Evolutionary conservation across 2,329 filamentous ascomycete species (phyloP).

Genomic region (Pyricularia sp.): DNA sequence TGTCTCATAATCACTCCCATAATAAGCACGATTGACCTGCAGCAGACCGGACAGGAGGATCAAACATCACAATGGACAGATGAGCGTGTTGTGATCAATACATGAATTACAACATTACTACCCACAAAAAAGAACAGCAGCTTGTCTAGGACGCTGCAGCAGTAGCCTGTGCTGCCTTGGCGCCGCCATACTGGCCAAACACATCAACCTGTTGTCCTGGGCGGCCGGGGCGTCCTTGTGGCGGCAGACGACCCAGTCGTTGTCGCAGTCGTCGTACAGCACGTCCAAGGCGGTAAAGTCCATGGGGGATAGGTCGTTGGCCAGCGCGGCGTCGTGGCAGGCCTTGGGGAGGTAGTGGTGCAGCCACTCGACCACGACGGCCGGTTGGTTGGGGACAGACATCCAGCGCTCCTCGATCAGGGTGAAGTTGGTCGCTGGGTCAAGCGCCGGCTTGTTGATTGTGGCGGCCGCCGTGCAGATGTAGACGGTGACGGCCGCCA

Average conservation of each 20-base stretch:
- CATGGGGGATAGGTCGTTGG: constrained; percentile 8
- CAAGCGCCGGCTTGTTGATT: not conserved
- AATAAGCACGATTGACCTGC: not conserved
- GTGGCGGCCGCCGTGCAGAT: not conserved
- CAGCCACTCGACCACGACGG: constrained; percentile 11
- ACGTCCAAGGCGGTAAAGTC: constrained; percentile 16
- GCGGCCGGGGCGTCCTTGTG: constrained; percentile 13
- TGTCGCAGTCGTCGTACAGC: constrained; percentile 15
- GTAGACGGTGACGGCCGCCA: not conserved
- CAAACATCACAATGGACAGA: not conserved
- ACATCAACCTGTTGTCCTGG: constrained; percentile 4
- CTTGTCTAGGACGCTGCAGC: not conserved
- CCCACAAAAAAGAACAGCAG: not conserved
- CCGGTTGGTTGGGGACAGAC: constrained; percentile 6
- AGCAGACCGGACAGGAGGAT: not conserved
- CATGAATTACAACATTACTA: not conserved
- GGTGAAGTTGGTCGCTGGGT: not conserved
- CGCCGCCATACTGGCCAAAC: not conserved
- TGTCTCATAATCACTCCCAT: not conserved
- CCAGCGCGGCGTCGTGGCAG: constrained; percentile 10
- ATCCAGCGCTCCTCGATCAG: not conserved
- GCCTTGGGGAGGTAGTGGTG: constrained; percentile 10
- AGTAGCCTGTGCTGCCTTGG: not conserved
- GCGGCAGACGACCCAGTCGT: constrained; percentile 18
- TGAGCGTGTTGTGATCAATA: not conserved